Conservation (phyloP, 169 alveolate genomes). For the Plasmodium fragile region DNA sequence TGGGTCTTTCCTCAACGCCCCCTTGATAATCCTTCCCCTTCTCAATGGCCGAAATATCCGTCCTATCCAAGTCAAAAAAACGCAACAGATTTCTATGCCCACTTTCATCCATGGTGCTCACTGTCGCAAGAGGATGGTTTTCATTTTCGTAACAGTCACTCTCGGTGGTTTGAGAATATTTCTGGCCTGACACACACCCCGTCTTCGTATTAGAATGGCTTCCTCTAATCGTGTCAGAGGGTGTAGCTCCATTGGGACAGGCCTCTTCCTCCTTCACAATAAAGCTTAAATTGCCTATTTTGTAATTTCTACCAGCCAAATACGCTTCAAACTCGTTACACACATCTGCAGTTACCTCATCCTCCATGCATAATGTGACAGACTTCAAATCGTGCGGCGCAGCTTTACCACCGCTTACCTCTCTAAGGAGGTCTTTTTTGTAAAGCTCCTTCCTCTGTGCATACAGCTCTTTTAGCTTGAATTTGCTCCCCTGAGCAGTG, state of each 20-base stretch:
- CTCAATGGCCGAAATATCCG: neutral
- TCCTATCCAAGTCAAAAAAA: constrained; percentile 47
- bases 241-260: neutral
- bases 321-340: constrained; percentile 12
- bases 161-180: constrained; percentile 26
- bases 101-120: constrained; percentile 43
- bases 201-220: neutral
- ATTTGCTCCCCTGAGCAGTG: neutral
- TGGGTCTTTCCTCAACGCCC: neutral
- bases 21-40: neutral
- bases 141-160: constrained; percentile 21
- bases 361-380: constrained; percentile 37
- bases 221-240: constrained; percentile 24
- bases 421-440: constrained; percentile 1
- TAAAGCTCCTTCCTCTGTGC: constrained; percentile 11
- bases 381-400: neutral
- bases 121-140: neutral
- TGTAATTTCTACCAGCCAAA: constrained; percentile 23
- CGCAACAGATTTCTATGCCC: constrained; percentile 54
- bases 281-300: constrained; percentile 44
- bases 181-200: neutral
- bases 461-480: constrained; percentile 21
- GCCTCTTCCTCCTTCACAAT: constrained; percentile 29
- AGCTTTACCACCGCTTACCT: neutral
- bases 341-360: constrained; percentile 12